A percentile compares a stretch with the other conserved stretches of the same genome.
Evolutionary conservation across 73 alveolate species (phyloP).

Genomic region (Paramecium sonneborni): DNA sequence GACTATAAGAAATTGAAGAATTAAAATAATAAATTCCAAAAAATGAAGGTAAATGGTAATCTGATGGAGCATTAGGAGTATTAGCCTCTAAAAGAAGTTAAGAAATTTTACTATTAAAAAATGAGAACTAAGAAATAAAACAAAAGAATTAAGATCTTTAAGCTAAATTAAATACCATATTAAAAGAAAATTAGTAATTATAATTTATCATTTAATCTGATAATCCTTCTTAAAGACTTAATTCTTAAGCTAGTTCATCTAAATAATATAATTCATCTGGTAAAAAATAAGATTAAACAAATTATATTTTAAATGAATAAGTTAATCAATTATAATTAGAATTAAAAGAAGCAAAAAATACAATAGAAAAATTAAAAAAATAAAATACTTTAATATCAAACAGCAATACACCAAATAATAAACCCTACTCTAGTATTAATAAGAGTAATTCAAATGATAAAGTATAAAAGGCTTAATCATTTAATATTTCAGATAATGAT

Average conservation of each 20-base stretch:
- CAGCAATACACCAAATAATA: neutral
- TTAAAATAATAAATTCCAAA: neutral
- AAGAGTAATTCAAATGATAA: neutral
- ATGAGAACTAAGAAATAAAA: neutral
- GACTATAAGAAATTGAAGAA: neutral
- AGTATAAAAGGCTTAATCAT: neutral
- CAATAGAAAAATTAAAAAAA: neutral
- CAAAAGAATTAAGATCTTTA: neutral
- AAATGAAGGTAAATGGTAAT: neutral
- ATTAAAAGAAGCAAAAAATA: neutral
- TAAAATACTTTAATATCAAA: neutral
- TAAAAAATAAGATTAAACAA: neutral
- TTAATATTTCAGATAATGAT: neutral
- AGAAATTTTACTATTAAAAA: neutral
- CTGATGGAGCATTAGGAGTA: constrained; percentile 6
- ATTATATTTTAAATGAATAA: neutral
- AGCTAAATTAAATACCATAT: neutral
- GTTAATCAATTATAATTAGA: neutral
- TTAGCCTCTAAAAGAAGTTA: constrained; percentile 27
- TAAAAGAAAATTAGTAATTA: neutral
- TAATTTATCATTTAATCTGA: neutral
- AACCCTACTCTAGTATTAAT: neutral
- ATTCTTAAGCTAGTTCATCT: neutral
- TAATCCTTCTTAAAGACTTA: neutral
- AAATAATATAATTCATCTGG: neutral